A percentile compares a stretch with the other conserved stretches of the same genome.
Evolutionary conservation across 169 alveolate species (phyloP).

Genomic region (Cystoisospora suis): DNA sequence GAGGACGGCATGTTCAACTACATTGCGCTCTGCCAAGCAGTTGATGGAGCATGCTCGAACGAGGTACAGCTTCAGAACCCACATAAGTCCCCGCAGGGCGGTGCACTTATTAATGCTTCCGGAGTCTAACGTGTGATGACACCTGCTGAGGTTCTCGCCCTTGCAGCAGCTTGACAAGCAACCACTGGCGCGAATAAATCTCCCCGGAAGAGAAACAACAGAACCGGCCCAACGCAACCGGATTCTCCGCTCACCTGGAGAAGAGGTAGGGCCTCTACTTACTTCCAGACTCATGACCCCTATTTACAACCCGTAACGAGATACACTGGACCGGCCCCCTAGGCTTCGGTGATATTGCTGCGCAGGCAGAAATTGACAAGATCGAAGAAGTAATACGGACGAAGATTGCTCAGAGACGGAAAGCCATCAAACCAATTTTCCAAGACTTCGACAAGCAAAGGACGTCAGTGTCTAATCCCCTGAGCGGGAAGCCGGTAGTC

Average conservation of each 20-base stretch:
- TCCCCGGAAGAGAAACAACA: not conserved
- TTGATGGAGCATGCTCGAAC: not conserved
- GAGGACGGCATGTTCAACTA: constrained; percentile 34
- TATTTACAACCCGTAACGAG: too few species aligned
- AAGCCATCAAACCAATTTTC: constrained; percentile 76
- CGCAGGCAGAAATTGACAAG: constrained; percentile 7
- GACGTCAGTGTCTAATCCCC: not conserved
- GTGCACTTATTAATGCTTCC: not conserved
- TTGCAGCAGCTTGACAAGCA: constrained; percentile 29
- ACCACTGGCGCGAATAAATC: not conserved
- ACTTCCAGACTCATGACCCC: too few species aligned
- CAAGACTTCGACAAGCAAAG: constrained; percentile 81
- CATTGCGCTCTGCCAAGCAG: not conserved
- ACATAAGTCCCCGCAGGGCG: not conserved
- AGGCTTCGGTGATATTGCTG: too few species aligned
- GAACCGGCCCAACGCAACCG: constrained; percentile 29
- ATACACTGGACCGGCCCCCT: too few species aligned
- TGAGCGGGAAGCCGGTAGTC: too few species aligned
- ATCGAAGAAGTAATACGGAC: not conserved
- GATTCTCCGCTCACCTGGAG: not conserved
- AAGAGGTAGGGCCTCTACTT: too few species aligned
- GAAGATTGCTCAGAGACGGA: constrained; percentile 14
- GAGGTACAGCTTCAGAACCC: not conserved
- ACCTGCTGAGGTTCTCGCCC: not conserved
- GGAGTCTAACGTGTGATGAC: not conserved